These are phyloP conservation scores for Neurospora discreta DNA, from an alignment of 495 filamentous ascomycete species.

Conservation along the genomic window DNA sequence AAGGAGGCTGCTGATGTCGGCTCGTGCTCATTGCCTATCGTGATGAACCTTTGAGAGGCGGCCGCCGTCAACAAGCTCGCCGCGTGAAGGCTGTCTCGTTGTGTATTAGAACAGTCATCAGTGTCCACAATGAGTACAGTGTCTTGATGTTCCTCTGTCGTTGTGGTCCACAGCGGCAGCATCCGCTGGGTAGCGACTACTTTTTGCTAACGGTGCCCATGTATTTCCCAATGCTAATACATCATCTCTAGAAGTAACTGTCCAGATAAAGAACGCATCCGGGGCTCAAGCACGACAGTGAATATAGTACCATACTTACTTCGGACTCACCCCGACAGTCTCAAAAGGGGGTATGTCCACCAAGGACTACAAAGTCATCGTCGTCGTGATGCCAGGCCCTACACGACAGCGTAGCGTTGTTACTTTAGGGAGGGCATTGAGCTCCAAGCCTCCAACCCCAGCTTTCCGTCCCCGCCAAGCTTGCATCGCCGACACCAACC, in stretches of 20 bases:
- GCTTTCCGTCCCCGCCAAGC: background rate
- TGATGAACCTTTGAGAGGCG: background rate
- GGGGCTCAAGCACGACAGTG: too few species aligned
- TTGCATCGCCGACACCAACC: background rate
- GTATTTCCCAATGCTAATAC: background rate
- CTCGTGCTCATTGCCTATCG: background rate
- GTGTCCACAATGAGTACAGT: background rate
- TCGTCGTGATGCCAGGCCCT: background rate
- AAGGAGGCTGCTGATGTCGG: background rate
- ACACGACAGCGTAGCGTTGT: background rate
- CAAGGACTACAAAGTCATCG: background rate
- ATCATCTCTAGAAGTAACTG: background rate
- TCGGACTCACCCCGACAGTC: too few species aligned
- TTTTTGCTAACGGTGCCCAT: background rate
- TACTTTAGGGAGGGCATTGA: background rate
- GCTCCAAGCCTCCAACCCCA: background rate
- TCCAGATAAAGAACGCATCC: too few species aligned
- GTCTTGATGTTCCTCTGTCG: background rate
- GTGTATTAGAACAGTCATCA: background rate
- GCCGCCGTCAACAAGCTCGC: background rate
- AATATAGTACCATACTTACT: too few species aligned
- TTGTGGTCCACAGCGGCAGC: background rate
- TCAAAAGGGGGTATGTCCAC: too few species aligned
- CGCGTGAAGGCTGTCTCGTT: background rate
- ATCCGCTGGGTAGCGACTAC: background rate